phyloP scores from a whole-genome alignment of 2,329 filamentous ascomycete species.

The Capronia americana region DNA sequence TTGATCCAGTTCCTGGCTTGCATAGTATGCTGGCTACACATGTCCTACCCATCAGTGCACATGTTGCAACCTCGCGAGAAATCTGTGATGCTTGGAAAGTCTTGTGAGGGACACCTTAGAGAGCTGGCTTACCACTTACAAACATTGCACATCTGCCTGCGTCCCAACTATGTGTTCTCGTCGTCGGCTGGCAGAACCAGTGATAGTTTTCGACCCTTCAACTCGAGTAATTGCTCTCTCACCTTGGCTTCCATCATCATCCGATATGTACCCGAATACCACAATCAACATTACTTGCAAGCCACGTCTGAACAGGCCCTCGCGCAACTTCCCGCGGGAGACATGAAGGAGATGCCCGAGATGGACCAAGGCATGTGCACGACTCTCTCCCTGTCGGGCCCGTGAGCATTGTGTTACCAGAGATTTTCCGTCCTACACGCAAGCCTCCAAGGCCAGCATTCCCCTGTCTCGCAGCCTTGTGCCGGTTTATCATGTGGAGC shows the following conservation, averaged over 20 bases:
- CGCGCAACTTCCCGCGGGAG: no score
- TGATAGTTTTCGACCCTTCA: neutral
- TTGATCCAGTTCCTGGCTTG: conserved; percentile 36
- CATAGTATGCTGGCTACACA: conserved; percentile 32
- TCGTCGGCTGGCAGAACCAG: neutral
- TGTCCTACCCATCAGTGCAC: conserved; percentile 24
- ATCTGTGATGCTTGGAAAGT: conserved; percentile 25
- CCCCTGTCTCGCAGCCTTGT: conserved; percentile 11
- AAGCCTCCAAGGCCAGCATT: no score
- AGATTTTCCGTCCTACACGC: no score
- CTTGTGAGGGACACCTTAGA: conserved; percentile 5
- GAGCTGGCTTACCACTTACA: neutral
- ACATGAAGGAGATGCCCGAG: neutral
- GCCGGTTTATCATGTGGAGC: neutral
- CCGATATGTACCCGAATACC: neutral
- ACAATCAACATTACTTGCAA: neutral
- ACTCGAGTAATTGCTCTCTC: neutral
- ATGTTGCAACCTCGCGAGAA: conserved; percentile 25
- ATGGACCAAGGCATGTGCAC: neutral
- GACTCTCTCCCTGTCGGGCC: neutral
- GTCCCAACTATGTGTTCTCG: neutral
- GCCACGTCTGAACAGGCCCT: neutral
- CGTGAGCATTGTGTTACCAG: no score
- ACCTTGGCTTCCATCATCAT: neutral
- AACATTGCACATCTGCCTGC: neutral